Conservation (phyloP, 116 monocot genomes). For the Trichopus zeylanicus region DNA sequence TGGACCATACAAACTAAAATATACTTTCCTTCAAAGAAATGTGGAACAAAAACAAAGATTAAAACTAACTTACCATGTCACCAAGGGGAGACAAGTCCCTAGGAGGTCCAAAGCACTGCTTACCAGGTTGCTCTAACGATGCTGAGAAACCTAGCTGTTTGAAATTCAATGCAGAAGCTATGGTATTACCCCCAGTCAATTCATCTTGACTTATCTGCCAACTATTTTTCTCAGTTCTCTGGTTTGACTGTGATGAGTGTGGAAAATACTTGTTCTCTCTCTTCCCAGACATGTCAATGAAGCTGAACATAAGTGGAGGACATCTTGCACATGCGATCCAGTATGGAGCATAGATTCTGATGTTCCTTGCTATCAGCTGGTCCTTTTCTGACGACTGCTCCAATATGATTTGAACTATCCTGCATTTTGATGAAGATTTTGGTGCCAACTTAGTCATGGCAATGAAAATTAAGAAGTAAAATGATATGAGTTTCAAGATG, state of each 20-base stretch:
- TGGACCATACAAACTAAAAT: no score
- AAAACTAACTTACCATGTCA: conserved; percentile 59
- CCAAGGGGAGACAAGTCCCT: conserved; percentile 70
- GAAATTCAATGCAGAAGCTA: conserved; percentile 72
- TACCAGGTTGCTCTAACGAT: conserved; percentile 38
- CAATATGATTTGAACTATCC: conserved; percentile 72
- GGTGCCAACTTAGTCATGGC: not conserved
- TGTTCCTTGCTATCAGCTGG: conserved; percentile 27
- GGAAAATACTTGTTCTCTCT: conserved; percentile 38
- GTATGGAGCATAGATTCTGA: conserved; percentile 80
- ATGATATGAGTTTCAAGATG: conserved; percentile 5
- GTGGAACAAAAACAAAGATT: not conserved
- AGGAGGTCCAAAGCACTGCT: conserved; percentile 46
- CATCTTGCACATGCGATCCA: conserved; percentile 85
- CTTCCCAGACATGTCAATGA: conserved; percentile 41
- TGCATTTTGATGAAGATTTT: conserved; percentile 12
- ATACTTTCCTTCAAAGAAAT: not conserved
- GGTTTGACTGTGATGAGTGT: conserved; percentile 16
- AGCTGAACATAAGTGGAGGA: conserved; percentile 57
- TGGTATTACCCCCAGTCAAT: conserved; percentile 68
- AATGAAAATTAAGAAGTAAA: conserved; percentile 1
- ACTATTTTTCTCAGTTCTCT: conserved; percentile 33
- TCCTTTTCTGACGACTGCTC: conserved; percentile 71
- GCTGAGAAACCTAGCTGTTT: conserved; percentile 58
- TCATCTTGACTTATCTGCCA: conserved; percentile 69